These are phyloP conservation scores for Termitomyces sp. DNA, from an alignment of 768 basidiomycete species.

Conservation along the genomic window DNA sequence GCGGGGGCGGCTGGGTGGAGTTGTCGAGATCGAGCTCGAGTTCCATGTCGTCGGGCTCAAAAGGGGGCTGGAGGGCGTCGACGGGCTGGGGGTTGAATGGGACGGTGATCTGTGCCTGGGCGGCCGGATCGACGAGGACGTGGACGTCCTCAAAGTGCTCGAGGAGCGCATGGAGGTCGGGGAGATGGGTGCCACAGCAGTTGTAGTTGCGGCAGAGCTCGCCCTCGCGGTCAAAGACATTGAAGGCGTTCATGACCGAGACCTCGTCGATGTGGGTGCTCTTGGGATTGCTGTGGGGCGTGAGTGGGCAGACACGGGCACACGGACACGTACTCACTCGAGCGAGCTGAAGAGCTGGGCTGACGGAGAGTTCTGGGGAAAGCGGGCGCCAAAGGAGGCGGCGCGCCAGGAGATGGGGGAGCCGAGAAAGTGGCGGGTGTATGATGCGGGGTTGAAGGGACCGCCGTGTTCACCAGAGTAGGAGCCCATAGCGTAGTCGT, in stretches of 20 bases:
- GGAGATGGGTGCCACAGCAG: conserved; percentile 75
- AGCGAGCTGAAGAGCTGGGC: conserved; percentile 55
- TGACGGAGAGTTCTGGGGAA: conserved; percentile 60
- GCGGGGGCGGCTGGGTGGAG: conserved; percentile 21
- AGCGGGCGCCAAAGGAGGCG: conserved; percentile 59
- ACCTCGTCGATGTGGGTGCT: conserved; percentile 50
- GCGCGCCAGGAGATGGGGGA: conserved; percentile 70
- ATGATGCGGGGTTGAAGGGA: conserved; percentile 61
- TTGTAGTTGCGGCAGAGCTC: conserved; percentile 85
- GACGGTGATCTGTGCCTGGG: conserved; percentile 34
- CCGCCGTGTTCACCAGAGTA: conserved; percentile 40
- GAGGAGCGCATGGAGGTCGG: conserved; percentile 76
- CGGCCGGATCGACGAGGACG: conserved; percentile 54
- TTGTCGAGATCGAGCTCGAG: conserved; percentile 58
- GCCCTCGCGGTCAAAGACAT: conserved; percentile 62
- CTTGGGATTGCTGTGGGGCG: conserved; percentile 24
- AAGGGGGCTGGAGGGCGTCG: conserved; percentile 9
- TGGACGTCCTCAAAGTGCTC: conserved; percentile 93
- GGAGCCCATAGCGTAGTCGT: conserved; percentile 40
- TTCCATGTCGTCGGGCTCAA: conserved; percentile 79
- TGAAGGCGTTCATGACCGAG: conserved; percentile 60
- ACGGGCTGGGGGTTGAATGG: conserved; percentile 38
- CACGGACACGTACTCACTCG: conserved; percentile 50
- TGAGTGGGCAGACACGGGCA: neutral
- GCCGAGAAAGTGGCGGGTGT: conserved; percentile 63